Base-by-base conservation (phyloP, 192 early-diverging fungal species). In the Backusella australiensis region DNA sequence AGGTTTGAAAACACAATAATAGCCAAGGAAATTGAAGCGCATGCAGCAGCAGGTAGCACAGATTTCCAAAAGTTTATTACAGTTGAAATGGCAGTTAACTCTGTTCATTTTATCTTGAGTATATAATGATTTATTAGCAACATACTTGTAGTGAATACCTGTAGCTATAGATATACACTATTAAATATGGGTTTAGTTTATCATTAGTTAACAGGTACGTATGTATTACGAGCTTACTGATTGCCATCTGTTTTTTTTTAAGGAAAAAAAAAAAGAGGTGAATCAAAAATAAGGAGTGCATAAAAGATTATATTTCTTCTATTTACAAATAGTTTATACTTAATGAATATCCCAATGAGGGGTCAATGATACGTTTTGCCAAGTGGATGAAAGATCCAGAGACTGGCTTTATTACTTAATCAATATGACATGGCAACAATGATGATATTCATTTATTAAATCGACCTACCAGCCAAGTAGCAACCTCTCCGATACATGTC, bases 321-420 rank as follows among this genome's bases (percentile, higher is more conserved):
- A 34, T 35, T 69, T 74, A 78, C 87, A 86, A 91, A 67, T 93
- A 89, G 77, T 90, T 89, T 91, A 91, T 91, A 71, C 91, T 90
- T 32, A 92, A 84, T 7, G 89, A 89, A 81, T 90, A 90, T 0
- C 91, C 91, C 35, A 90, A 77, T n/a, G 93, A 86, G 2, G 94
- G 94, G 78, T 95, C 93, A 39, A 94, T 83, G 70, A 94, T 95
- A 32, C 93, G 90, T 8, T 86, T 80, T 8, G 88, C 90, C 75
- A 91, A 91, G 46, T 90, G 88, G 76, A 89, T 93, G 77, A 95
- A 94, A 14, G 93, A 89, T 32, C 94, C 95, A n/a, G 93, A 87
- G 1, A 91, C 78, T 32, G 41, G 9, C 89, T 6, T 77, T 80
- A 66, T 41, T 4, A 46, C 4, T 70, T 26, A 34, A 63, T n/a